Evolutionary conservation across 768 basidiomycete species (phyloP).

Genomic region (Cyclocybe cylindracea): DNA sequence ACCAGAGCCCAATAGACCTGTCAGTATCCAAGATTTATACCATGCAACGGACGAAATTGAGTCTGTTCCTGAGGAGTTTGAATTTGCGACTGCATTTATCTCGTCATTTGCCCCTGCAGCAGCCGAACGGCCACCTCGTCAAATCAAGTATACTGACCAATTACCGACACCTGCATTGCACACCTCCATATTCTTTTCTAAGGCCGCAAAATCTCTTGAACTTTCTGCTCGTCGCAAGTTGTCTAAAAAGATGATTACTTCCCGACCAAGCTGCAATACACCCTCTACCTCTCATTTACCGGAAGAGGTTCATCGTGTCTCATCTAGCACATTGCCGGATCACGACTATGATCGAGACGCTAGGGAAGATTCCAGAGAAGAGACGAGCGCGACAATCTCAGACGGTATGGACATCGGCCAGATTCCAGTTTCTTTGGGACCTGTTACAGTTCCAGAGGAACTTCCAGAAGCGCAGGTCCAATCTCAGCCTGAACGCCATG

Average conservation of each 20-base stretch:
- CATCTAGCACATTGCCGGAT: no score
- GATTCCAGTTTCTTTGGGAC: no score
- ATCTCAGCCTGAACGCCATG: no score
- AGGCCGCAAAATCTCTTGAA: background rate
- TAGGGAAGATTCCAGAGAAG: no score
- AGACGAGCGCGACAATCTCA: no score
- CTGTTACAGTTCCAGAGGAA: no score
- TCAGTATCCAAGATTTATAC: background rate
- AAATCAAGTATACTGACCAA: background rate
- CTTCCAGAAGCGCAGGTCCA: no score
- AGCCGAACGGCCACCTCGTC: background rate
- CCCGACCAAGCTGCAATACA: background rate
- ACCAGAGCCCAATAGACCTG: background rate
- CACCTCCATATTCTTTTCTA: slow-evolving; percentile 9
- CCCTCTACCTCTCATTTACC: no score
- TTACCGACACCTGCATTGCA: background rate
- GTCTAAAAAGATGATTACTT: no score
- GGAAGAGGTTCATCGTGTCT: no score
- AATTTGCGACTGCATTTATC: background rate
- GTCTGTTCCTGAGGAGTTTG: background rate
- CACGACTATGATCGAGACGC: no score
- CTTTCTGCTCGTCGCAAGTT: background rate
- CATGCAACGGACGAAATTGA: background rate
- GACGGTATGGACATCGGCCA: no score
- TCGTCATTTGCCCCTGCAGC: background rate